phyloP scores from a whole-genome alignment of 306 rosid genomes.

The Cucurbita moschata region DNA sequence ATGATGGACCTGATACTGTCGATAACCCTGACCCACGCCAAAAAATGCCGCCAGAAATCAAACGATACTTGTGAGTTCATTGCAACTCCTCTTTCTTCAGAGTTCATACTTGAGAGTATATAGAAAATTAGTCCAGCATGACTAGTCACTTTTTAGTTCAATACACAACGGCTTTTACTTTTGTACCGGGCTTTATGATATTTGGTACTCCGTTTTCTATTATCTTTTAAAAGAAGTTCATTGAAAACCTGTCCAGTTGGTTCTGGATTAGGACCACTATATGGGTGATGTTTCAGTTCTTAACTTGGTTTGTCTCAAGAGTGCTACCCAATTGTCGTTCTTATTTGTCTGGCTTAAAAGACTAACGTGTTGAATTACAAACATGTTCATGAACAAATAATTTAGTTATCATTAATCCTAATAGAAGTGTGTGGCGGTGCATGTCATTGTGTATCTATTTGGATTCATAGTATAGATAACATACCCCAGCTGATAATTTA shows the following conservation, averaged over 20 bases:
- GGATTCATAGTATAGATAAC: neutral
- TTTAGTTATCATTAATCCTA: neutral
- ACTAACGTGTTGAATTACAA: neutral
- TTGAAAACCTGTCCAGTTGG: neutral
- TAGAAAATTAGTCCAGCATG: neutral
- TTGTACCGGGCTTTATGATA: neutral
- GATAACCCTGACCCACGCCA: conserved; percentile 75
- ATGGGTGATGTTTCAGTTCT: neutral
- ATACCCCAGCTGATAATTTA: neutral
- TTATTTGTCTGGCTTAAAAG: neutral
- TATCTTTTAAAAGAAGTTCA: neutral
- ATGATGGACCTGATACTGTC: conserved; percentile 54
- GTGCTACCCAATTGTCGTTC: neutral
- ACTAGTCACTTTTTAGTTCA: neutral
- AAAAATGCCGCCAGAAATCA: conserved; percentile 90
- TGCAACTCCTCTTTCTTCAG: neutral
- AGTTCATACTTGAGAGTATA: neutral
- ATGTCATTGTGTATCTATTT: neutral
- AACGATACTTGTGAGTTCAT: conserved; percentile 64
- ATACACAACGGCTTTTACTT: neutral
- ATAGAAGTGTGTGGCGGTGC: neutral
- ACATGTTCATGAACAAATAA: neutral
- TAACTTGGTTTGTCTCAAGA: neutral
- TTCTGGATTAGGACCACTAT: neutral
- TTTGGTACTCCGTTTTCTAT: neutral